Evolutionary conservation across 2,329 filamentous ascomycete species (phyloP).

Genomic region (Phialemoniopsis sp.): DNA sequence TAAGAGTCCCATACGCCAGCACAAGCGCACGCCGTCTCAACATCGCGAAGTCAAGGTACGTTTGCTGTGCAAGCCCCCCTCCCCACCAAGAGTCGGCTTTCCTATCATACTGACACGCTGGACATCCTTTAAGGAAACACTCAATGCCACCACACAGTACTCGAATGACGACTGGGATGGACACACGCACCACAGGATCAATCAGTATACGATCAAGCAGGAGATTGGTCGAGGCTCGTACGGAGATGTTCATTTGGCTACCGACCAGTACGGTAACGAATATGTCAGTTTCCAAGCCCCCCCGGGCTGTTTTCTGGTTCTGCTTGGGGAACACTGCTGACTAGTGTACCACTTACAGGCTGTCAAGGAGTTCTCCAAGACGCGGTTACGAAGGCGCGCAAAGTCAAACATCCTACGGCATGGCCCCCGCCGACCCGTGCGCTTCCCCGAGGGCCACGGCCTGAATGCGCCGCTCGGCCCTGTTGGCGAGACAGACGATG

Average conservation of each 20-base stretch:
- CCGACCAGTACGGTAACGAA: constrained; percentile 87
- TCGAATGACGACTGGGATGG: constrained; percentile 81
- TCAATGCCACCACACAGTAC: constrained; percentile 85
- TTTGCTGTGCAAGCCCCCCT: neutral
- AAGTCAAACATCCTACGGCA: constrained; percentile 78
- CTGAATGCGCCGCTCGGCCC: constrained; percentile 67
- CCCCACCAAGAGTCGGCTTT: too few species aligned
- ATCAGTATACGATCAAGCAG: constrained; percentile 90
- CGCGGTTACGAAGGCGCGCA: constrained; percentile 79
- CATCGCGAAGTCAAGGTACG: constrained; percentile 55
- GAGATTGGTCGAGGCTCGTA: constrained; percentile 98
- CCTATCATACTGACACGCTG: neutral
- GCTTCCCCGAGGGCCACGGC: constrained; percentile 54
- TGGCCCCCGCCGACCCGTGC: constrained; percentile 42
- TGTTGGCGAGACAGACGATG: constrained; percentile 59
- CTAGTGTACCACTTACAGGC: constrained; percentile 52
- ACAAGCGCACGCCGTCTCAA: constrained; percentile 51
- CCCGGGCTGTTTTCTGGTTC: neutral
- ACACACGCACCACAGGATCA: constrained; percentile 77
- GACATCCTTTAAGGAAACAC: constrained; percentile 64
- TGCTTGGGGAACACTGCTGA: neutral
- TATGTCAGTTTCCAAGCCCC: constrained; percentile 59
- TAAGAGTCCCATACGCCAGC: constrained; percentile 53
- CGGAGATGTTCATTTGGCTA: constrained; percentile 85
- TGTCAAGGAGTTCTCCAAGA: constrained; percentile 96